Evolutionary conservation across 768 basidiomycete species (phyloP), one percentile per base, ranked within the genome.

Genomic region (Suillus sp.): DNA sequence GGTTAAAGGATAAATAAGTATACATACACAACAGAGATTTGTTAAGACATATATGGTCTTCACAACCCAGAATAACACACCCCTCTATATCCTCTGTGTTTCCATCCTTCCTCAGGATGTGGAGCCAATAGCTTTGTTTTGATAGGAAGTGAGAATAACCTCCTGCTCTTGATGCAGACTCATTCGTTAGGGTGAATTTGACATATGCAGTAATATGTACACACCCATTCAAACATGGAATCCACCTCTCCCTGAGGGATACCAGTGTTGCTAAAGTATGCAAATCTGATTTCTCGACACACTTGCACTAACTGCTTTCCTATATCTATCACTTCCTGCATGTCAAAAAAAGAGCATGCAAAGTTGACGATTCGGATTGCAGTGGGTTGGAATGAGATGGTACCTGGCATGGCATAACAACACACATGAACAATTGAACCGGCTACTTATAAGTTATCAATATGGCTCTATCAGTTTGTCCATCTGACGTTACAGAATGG

Each of bases 261-360:
- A 7, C 80, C 77, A 62, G 80, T 77, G 62, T 84, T 81, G 47
- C 74, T 66, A 10, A 84, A 69, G 70, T 83, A 84, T 3, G 83
- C 80, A 70, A 85, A 84, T 1, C 84, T 83, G 35, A 74, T 75
- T 1, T 73, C 68, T 62, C 54, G 61, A 55, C 70, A 71, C 9
- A 68, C 70, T 37, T 37, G 59, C n/a, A 61, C 60, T 42, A 71
- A 60, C 32, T 65, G 59, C 35, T 60, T 55, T 7, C 65, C 67
- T 47, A 66, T 68, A 42, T 60, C 65, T n/a, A 51, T 59, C 11
- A 65, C 67, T 18, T 65, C 69, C 68, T 69, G 30, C 10, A n/a
- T 30, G 11, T 37, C n/a, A 34, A 14, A 30, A n/a, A 11, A 32
- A 11, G 53, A 67, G 42, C 32, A 30, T 37, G 64, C 61, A 48